phyloP scores from a whole-genome alignment of 1,284 basidiomycete genomes.

The Grifola frondosa region DNA sequence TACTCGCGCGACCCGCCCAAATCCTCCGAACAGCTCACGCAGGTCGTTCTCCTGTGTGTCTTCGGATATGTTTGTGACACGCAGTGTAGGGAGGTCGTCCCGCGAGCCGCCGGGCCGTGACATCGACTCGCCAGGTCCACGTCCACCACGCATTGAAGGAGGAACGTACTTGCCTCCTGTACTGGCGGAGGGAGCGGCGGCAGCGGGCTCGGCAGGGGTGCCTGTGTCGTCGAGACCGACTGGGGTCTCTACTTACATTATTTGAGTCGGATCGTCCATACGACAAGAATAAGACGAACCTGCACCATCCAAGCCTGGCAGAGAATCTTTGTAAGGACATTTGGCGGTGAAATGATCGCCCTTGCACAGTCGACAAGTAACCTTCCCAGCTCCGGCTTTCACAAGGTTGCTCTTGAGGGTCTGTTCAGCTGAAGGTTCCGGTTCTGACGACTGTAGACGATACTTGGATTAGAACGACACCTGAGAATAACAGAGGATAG shows the following conservation, averaged over 20 bases:
- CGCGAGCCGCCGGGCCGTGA: constrained; percentile 56
- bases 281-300: constrained; percentile 42
- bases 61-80: constrained; percentile 96
- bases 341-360: constrained; percentile 98
- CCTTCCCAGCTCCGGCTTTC: constrained; percentile 80
- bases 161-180: constrained; percentile 87
- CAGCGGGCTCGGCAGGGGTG: constrained; percentile 41
- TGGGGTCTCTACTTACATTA: constrained; percentile 44
- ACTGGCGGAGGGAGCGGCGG: constrained; percentile 38
- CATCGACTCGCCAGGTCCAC: constrained; percentile 84
- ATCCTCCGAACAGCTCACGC: constrained; percentile 84
- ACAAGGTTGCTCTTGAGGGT: constrained; percentile 69
- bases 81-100: constrained; percentile 94
- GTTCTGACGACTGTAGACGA: constrained; percentile 47
- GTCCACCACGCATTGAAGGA: constrained; percentile 81
- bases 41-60: constrained; percentile 96
- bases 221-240: constrained; percentile 54
- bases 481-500: background rate
- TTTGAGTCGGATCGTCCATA: too few species aligned
- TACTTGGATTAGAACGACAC: background rate
- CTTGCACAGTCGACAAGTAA: constrained; percentile 93
- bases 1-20: constrained; percentile 85
- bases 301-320: constrained; percentile 71
- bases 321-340: constrained; percentile 97
- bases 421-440: constrained; percentile 72